Evolutionary conservation across 2,329 filamentous ascomycete genomes (phyloP), one percentile per base, ranked within the genome.

Genomic region (Trichoderma brevicompactum): DNA sequence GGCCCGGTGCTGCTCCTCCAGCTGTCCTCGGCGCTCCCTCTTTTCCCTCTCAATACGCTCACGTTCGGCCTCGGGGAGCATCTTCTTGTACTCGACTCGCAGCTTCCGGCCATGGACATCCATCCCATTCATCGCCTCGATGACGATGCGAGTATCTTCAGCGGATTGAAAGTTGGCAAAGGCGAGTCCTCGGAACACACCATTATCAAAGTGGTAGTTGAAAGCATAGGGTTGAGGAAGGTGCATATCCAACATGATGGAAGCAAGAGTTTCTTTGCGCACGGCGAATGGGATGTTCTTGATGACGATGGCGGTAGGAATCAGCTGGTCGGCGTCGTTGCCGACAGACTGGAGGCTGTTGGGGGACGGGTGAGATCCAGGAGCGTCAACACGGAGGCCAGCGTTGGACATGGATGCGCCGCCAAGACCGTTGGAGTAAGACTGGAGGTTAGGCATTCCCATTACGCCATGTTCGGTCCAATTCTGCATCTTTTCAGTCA

Each of bases 201-300:
- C 95, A 73, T 96, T 96, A 76, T 99, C 95, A 75, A 99, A 99
- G 78, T 99, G 95, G 74, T 99, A 98, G 82, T 99, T 99, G 84
- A 99, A 99, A 12, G 95, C 95, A 75, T 99, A 99, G 0, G 95
- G 95, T 70, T 98, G 87, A 1, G 95, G 95, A 44, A 99, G 85
- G 70, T 92, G 91, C 85, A 98, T 87, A 19, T 97, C 92, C 8
- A 94, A 92, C 95, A 99, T 99, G 71, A 97, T 85, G 68, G 89
- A 88, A 40, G 96, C 92, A 44, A 99, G 84, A 73, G 94, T 92
- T 79, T 99, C 95, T 80, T 98, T 98, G 78, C 97, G 94, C 65
- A 98, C 93, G 34, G 96, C 95, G 77, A 99, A 99, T 0, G 96
- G 95, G 43, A 99, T 99, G 76, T 99, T 99, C 82, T 99, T 99